Evolutionary conservation across 2,329 filamentous ascomycete genomes (phyloP), one percentile per base, ranked within the genome.

Genomic region (Beauveria caledonica): DNA sequence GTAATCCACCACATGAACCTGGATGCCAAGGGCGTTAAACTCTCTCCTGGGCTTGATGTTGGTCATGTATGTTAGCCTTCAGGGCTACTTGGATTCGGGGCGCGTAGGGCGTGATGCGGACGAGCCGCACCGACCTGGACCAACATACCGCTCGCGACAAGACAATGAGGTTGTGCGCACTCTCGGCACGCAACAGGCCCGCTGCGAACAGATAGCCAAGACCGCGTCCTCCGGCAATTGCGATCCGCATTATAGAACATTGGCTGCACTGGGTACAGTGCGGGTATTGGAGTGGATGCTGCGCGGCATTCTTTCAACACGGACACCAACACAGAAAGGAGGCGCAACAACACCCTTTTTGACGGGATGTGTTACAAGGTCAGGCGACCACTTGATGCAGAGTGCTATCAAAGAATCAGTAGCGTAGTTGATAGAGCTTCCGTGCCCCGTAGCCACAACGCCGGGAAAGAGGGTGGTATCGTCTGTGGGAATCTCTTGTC

Each of bases 1-100:
- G 70, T 90, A 92, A 74, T 90, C 78, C n/a, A 90, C 86, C 45
- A 83, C 76, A 60, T 85, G 77, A 51, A 90, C 83, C 70, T 90
- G 87, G 65, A 87, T 86, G 50, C 80, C 82, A 62, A 80, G 77
- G 13, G 75, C 69, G 50, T 77, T 76, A 60, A 86, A 79, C 62
- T 81, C 78, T 42, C 81, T 76, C 65, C 84, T 81, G 50, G 72
- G 67, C 85, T 87, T 66, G 70, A 17, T 19, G 9, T 60, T 11
- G 10, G 21, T 10, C 29, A 19, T 15, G n/a, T 2, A 27, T 49
- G 44, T 57, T 57, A 57, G 54, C 40, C 33, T 17, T 13, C 3
- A 3, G 13, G 3, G 19, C 3, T 8, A 1, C 19, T 6, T 6
- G 39, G 3, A 25, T 5, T 19, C n/a, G 11, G 10, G 23, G 6